A percentile compares a stretch with the other conserved stretches of the same genome.
These are phyloP conservation scores for Boletellus ananiceps DNA, from an alignment of 768 basidiomycete species.

Conservation along the genomic window DNA sequence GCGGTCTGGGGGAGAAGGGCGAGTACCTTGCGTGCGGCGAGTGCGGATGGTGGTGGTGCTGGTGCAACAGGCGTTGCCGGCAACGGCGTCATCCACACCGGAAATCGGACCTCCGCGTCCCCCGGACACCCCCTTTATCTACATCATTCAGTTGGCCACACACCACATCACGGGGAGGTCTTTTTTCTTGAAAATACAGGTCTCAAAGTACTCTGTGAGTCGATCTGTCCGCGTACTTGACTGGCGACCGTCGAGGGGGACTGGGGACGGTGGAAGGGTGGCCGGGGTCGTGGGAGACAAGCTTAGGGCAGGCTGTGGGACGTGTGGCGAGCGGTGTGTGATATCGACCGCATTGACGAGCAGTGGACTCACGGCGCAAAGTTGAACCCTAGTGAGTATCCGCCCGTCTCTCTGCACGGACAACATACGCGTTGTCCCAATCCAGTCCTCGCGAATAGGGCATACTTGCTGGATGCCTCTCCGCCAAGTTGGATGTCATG, in stretches of 20 bases:
- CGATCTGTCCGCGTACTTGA: background rate
- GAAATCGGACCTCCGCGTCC: constrained; percentile 2
- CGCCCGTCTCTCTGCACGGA: background rate
- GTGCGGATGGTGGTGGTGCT: constrained; percentile 11
- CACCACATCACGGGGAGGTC: background rate
- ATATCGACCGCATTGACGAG: constrained; percentile 10
- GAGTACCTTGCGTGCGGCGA: constrained; percentile 5
- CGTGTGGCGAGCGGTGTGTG: background rate
- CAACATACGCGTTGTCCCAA: background rate
- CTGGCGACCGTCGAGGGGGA: background rate
- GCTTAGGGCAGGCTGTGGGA: constrained; percentile 29
- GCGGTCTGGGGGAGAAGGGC: background rate
- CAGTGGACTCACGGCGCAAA: constrained; percentile 20
- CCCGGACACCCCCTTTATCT: constrained; percentile 16
- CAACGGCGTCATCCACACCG: background rate
- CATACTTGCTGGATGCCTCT: constrained; percentile 44
- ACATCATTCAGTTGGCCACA: background rate
- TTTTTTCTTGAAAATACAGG: background rate
- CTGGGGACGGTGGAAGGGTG: constrained; percentile 1
- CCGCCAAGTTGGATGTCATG: constrained; percentile 38
- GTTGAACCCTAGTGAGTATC: constrained; percentile 39
- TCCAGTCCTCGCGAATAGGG: background rate
- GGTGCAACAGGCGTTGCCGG: constrained; percentile 7
- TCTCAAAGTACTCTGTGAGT: too few relatives aligned
- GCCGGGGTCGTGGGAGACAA: constrained; percentile 12